A percentile compares a stretch with the other conserved stretches of the same genome.
These are phyloP conservation scores for Ephemerocybe angulata DNA, from an alignment of 768 basidiomycete species.

Conservation along the genomic window DNA sequence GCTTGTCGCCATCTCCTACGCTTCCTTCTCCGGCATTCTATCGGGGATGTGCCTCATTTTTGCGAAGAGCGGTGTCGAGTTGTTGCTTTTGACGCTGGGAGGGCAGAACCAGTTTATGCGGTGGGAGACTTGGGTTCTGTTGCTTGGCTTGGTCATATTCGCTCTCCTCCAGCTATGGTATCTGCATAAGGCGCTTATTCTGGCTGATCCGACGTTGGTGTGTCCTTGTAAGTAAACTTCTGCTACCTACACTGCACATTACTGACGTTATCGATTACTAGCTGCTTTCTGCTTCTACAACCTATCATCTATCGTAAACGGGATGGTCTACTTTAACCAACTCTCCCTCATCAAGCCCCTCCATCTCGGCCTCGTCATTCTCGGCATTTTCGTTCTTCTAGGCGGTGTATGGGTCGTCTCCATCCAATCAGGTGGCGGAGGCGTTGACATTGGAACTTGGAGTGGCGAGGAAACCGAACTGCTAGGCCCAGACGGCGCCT, in stretches of 20 bases:
- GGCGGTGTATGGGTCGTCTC: slow-evolving; percentile 90
- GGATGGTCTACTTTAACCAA: slow-evolving; percentile 87
- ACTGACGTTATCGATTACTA: slow-evolving; percentile 22
- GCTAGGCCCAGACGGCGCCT: slow-evolving; percentile 16
- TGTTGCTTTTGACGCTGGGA: slow-evolving; percentile 71
- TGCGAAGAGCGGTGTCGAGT: slow-evolving; percentile 90
- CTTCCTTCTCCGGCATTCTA: slow-evolving; percentile 82
- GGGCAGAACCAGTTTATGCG: slow-evolving; percentile 80
- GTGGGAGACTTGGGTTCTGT: slow-evolving; percentile 81
- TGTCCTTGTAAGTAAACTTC: slow-evolving; percentile 83
- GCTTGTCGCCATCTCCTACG: slow-evolving; percentile 77
- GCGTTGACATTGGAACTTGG: slow-evolving; percentile 46
- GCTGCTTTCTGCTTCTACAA: slow-evolving; percentile 97
- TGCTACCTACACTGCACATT: too few relatives aligned
- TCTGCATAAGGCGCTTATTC: slow-evolving; percentile 70
- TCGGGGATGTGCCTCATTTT: slow-evolving; percentile 92
- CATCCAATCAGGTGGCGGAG: slow-evolving; percentile 59
- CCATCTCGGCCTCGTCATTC: slow-evolving; percentile 70
- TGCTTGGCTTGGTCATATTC: slow-evolving; percentile 66
- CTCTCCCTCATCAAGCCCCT: slow-evolving; percentile 62
- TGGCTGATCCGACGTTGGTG: slow-evolving; percentile 82
- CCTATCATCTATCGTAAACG: slow-evolving; percentile 85
- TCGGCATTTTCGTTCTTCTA: slow-evolving; percentile 77
- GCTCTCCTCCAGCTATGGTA: slow-evolving; percentile 85
- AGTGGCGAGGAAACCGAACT: slow-evolving; percentile 40